Evolutionary conservation across 1,139 yeast genomes (phyloP).

Genomic region (Kurtzmaniella quercitrusa): DNA sequence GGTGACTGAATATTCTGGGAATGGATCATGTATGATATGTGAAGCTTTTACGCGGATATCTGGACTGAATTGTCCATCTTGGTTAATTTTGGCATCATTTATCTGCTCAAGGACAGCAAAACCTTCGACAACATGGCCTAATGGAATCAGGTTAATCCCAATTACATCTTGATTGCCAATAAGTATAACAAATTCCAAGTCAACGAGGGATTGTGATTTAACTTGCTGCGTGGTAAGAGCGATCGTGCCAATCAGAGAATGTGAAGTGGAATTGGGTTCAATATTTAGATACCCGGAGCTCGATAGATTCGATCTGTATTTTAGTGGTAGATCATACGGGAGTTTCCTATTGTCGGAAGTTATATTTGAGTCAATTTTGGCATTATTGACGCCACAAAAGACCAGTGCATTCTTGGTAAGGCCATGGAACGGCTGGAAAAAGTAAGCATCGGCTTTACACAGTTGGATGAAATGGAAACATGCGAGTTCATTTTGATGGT

Average conservation of each 20-base stretch:
- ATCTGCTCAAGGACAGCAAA: slow-evolving; percentile 42
- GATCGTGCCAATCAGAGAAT: slow-evolving; percentile 29
- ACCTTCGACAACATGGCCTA: slow-evolving; percentile 56
- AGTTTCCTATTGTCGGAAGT: background rate
- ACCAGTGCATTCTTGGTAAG: slow-evolving; percentile 33
- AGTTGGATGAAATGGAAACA: slow-evolving; percentile 50
- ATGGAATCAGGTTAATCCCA: slow-evolving; percentile 22
- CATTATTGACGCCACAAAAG: slow-evolving; percentile 30
- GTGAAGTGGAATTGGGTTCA: background rate
- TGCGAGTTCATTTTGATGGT: slow-evolving; percentile 32
- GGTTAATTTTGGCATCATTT: slow-evolving; percentile 37
- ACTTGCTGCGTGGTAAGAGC: slow-evolving; percentile 24
- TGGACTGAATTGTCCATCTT: slow-evolving; percentile 5
- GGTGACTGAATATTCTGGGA: slow-evolving; percentile 25
- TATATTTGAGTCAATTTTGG: background rate
- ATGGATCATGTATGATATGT: slow-evolving; percentile 54
- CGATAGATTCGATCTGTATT: background rate
- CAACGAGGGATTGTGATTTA: slow-evolving; percentile 4
- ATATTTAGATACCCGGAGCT: background rate
- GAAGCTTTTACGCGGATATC: slow-evolving; percentile 53
- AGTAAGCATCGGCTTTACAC: slow-evolving; percentile 51
- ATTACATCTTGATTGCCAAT: slow-evolving; percentile 21
- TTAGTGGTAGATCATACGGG: background rate
- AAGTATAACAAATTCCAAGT: slow-evolving; percentile 13
- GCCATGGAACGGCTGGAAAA: slow-evolving; percentile 47